Base-by-base conservation (phyloP, 139 green algal species). In the Chlorella vulgaris region DNA sequence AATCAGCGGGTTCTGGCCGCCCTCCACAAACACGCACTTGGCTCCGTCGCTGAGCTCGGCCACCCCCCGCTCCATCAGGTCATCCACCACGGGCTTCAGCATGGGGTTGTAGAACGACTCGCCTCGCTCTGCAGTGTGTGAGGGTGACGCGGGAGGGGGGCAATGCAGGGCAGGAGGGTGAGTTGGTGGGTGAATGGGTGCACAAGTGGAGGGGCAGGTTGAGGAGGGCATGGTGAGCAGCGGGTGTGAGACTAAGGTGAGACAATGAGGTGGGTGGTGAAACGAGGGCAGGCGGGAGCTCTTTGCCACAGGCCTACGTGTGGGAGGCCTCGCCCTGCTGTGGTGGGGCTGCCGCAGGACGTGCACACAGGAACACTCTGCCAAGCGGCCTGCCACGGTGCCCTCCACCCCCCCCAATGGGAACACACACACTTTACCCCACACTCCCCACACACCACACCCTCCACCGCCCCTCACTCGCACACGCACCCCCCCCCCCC, bases 81-180 rank as follows among this genome's bases (percentile, higher is more conserved):
- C 92, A n/a, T 93, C 88, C 26, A 99, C 91, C 18, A 92, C 74
- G 4, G 50, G 76, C 47, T 91, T 82, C 76, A 99, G 94, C 84
- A 93, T 88, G 43, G 96, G 91, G 88, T 99, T 99, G 88, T 99
- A 99, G 88, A 96, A 99, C 33, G 77, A 93, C 90, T 99, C 97
- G 10, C 97, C 97, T 3, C 97, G 91, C 87, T 98, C 94, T 91
- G 69, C 43, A 93, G 63, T 58, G 31, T 19, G 8, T 71, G 65
- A 42, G 58, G 58, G 58, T 24, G 58, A 65, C 21, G 58, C 6
- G 58, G 58, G 47, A 55, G 15, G 58, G 58, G 58, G 58, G n/a
- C n/a, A n/a, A n/a, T 35, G n/a, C 21, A 65, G 58, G 58, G 58
- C 6, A 65, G 21, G 58, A 7, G 15, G n/a, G 58, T 65, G 58